Percentiles rank a stretch among this genome's conserved stretches.
Conservation (phyloP, 2,329 filamentous ascomycete genomes). For the Beauveria varroae region DNA sequence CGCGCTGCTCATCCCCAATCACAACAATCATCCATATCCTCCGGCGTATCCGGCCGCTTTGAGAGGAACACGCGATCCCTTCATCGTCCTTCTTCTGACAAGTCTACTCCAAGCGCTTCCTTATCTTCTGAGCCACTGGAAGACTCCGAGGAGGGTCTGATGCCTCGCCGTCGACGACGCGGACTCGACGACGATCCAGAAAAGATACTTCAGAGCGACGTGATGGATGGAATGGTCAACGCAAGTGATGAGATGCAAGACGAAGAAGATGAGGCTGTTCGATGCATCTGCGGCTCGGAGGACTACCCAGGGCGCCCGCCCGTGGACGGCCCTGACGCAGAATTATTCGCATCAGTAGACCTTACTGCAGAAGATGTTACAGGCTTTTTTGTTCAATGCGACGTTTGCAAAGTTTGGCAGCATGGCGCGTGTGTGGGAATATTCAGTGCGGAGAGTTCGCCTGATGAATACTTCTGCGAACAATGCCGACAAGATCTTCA, state of each 20-base stretch:
- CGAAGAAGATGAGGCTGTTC: conserved; percentile 87
- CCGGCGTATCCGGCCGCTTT: conserved; percentile 65
- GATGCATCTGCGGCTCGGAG: conserved; percentile 89
- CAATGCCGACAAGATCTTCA: conserved; percentile 88
- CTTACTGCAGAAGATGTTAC: conserved; percentile 73
- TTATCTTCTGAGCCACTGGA: conserved; percentile 63
- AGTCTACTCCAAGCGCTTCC: conserved; percentile 67
- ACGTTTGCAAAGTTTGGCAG: conserved; percentile 97
- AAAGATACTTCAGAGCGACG: conserved; percentile 34
- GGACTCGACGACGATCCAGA: conserved; percentile 56
- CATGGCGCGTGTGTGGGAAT: conserved; percentile 97
- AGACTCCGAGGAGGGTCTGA: conserved; percentile 62
- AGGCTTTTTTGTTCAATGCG: conserved; percentile 96
- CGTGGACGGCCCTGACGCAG: conserved; percentile 50
- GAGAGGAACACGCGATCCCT: conserved; percentile 68
- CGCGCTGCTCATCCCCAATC: conserved; percentile 69
- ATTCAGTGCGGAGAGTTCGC: conserved; percentile 85
- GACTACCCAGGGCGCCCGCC: conserved; percentile 84
- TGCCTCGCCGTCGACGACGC: conserved; percentile 73
- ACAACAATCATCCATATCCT: conserved; percentile 74
- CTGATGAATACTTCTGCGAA: conserved; percentile 97
- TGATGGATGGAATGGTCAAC: conserved; percentile 44
- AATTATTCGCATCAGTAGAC: conserved; percentile 51
- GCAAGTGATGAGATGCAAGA: conserved; percentile 62
- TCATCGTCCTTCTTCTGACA: conserved; percentile 66